phyloP scores from a whole-genome alignment of 179 eudicot species.

The Silene coronaria region DNA sequence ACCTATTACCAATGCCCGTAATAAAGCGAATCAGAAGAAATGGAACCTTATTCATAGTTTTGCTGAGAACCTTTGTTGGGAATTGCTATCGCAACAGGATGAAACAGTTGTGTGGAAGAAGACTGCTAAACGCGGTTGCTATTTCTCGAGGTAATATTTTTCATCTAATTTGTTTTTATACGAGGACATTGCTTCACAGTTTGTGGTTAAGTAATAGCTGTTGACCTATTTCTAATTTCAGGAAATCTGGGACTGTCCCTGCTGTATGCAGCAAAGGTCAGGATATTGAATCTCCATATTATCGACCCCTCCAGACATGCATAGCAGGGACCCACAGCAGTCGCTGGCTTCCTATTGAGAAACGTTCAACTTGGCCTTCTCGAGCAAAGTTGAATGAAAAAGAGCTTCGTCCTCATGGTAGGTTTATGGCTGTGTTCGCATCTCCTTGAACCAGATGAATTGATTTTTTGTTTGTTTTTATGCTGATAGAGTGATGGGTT shows the following conservation, averaged over 20 bases:
- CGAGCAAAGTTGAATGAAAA: constrained; percentile 51
- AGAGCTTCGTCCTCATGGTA: constrained; percentile 77
- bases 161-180: neutral
- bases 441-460: too few relatives aligned
- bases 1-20: constrained; percentile 69
- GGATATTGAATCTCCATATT: constrained; percentile 83
- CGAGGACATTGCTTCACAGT: neutral
- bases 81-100: constrained; percentile 90
- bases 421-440: neutral
- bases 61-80: constrained; percentile 78
- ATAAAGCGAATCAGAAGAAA: constrained; percentile 67
- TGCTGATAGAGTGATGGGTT: too few relatives aligned
- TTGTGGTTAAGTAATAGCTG: neutral
- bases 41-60: constrained; percentile 64
- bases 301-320: constrained; percentile 73
- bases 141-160: constrained; percentile 59
- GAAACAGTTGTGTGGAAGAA: constrained; percentile 97
- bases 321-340: constrained; percentile 81
- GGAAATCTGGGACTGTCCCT: constrained; percentile 65
- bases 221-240: constrained; percentile 29
- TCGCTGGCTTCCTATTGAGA: constrained; percentile 79
- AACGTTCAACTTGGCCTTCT: constrained; percentile 80
- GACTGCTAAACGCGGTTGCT: constrained; percentile 65
- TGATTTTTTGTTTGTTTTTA: too few relatives aligned
- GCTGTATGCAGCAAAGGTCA: constrained; percentile 61